Evolutionary conservation across 345 rosid species (phyloP).

Genomic region (Dipteronia sinensis): DNA sequence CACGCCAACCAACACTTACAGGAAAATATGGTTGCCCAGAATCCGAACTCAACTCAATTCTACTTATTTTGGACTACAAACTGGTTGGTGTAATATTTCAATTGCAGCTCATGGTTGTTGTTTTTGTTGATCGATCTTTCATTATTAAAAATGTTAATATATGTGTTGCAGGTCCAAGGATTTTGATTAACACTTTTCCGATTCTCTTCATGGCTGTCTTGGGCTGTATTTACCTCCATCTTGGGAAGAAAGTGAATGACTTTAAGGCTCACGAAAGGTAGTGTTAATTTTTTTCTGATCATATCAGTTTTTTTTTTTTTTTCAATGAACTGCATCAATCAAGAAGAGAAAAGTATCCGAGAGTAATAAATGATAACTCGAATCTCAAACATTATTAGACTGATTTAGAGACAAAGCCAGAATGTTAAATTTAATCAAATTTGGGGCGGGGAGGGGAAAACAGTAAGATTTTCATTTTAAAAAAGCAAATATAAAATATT

Average conservation of each 20-base stretch:
- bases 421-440: too few relatives aligned
- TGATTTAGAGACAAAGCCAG: too few relatives aligned
- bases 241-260: constrained; percentile 34
- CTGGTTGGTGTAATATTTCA: constrained; percentile 31
- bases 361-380: too few relatives aligned
- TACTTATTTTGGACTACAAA: constrained; percentile 56
- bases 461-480: too few relatives aligned
- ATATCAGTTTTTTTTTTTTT: background rate
- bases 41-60: constrained; percentile 42
- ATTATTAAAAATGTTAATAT: background rate
- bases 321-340: background rate
- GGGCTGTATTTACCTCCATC: constrained; percentile 63
- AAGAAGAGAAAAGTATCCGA: too few relatives aligned
- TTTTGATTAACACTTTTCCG: constrained; percentile 59
- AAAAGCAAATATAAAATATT: too few relatives aligned
- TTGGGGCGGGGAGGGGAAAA: too few relatives aligned
- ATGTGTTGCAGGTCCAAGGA: constrained; percentile 44
- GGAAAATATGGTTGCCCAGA: constrained; percentile 38
- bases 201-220: constrained; percentile 55
- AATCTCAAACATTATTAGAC: too few relatives aligned
- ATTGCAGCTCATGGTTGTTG: background rate
- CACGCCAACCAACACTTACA: constrained; percentile 59
- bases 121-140: background rate
- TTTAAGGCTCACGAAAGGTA: constrained; percentile 28
- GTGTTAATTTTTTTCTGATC: background rate